A percentile compares a stretch with the other conserved stretches of the same genome.
Evolutionary conservation across 2,329 filamentous ascomycete species (phyloP).

Genomic region (Penicillium verrucosum): DNA sequence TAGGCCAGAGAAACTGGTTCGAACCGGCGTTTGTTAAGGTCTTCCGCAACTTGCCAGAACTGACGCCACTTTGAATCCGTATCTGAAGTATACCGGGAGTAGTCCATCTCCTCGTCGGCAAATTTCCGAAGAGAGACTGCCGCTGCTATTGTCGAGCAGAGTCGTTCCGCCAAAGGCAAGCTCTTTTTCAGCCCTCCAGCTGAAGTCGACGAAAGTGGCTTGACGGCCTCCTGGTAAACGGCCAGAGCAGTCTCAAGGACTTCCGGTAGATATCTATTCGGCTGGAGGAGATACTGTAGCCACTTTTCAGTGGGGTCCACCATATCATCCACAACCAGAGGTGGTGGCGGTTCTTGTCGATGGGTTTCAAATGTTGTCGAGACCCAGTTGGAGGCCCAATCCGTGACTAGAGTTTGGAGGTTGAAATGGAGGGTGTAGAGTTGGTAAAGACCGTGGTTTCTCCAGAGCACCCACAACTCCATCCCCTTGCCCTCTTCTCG

Average conservation of each 20-base stretch:
- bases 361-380: constrained; percentile 62
- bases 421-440: constrained; percentile 72
- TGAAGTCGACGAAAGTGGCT: constrained; percentile 35
- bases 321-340: constrained; percentile 61
- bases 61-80: constrained; percentile 83
- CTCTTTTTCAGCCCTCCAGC: constrained; percentile 46
- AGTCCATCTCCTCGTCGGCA: constrained; percentile 66
- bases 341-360: constrained; percentile 52
- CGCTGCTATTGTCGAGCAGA: constrained; percentile 68
- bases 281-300: constrained; percentile 77
- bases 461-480: constrained; percentile 75
- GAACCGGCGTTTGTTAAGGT: constrained; percentile 79
- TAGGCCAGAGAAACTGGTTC: constrained; percentile 76
- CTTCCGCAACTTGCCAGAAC: constrained; percentile 80
- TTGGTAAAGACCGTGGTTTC: constrained; percentile 76
- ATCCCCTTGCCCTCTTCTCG: constrained; percentile 54
- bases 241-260: constrained; percentile 79
- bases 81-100: constrained; percentile 68
- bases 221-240: constrained; percentile 70
- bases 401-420: constrained; percentile 58
- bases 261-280: constrained; percentile 73
- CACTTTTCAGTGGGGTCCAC: constrained; percentile 77
- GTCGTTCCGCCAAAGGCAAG: constrained; percentile 67
- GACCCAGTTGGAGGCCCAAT: constrained; percentile 69
- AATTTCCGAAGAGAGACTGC: constrained; percentile 64